Conservation (phyloP, 148 eudicot species). For the Heliosperma pusillum region DNA sequence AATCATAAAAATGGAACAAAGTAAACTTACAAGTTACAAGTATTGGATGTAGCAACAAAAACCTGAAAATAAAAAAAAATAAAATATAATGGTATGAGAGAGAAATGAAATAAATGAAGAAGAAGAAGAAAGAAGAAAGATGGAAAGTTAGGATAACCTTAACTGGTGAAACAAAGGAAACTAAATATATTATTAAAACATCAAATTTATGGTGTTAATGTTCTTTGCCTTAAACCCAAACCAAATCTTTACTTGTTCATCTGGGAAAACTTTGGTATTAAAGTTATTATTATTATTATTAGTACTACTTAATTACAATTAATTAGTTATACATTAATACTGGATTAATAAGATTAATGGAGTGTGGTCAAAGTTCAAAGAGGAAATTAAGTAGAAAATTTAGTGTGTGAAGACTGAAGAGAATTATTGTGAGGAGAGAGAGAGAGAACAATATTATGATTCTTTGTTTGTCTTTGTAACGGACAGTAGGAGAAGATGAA, state of each 20-base stretch:
- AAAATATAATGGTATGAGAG: neutral
- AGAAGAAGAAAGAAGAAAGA: constrained; percentile 3
- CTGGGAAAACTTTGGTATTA: neutral
- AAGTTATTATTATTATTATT: neutral
- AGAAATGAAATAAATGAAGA: constrained; percentile 1
- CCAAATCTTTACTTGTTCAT: constrained; percentile 8
- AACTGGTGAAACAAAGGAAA: constrained; percentile 18
- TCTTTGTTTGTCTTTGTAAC: neutral
- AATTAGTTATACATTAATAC: neutral
- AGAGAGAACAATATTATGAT: neutral
- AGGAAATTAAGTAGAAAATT: neutral
- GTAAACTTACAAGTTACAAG: constrained; percentile 20
- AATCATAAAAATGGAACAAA: no score
- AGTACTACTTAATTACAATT: neutral
- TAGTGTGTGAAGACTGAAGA: constrained; percentile 10
- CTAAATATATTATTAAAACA: constrained; percentile 4
- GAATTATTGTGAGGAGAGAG: constrained; percentile 19
- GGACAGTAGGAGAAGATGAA: neutral
- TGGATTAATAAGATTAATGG: neutral
- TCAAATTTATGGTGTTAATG: neutral
- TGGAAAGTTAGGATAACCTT: constrained; percentile 24
- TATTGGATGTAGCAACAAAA: constrained; percentile 8
- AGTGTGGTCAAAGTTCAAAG: neutral
- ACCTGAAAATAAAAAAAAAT: neutral
- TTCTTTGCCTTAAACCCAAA: constrained; percentile 11